Percentiles rank a stretch among this genome's conserved stretches.
These are phyloP conservation scores for Pythium graminicola DNA, from an alignment of 352 stramenopile genomes.

Conservation along the genomic window DNA sequence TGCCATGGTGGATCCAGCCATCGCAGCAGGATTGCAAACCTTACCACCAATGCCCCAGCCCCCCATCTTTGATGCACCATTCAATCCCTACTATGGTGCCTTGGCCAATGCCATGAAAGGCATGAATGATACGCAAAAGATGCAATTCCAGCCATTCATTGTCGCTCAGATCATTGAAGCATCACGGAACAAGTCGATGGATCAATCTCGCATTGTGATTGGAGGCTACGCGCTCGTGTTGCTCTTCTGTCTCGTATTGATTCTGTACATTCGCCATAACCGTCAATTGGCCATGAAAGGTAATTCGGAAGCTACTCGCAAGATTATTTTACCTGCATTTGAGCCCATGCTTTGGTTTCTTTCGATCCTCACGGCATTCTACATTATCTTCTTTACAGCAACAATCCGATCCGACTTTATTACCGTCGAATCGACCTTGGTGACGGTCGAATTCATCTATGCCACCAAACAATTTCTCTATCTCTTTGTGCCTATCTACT, in stretches of 20 bases:
- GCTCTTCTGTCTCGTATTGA: slow-evolving; percentile 24
- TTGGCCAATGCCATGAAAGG: slow-evolving; percentile 17
- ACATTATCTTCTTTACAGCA: slow-evolving; percentile 30
- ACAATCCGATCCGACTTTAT: slow-evolving; percentile 30
- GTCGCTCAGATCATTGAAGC: slow-evolving; percentile 12
- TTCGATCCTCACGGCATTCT: slow-evolving; percentile 25
- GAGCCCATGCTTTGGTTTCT: slow-evolving; percentile 63
- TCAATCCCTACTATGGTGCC: slow-evolving; percentile 21
- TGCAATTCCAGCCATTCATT: slow-evolving; percentile 17
- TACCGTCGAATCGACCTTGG: slow-evolving; percentile 8
- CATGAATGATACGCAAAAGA: slow-evolving; percentile 16
- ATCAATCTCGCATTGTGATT: slow-evolving; percentile 18
- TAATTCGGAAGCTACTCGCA: slow-evolving; percentile 39
- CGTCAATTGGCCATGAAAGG: slow-evolving; percentile 43
- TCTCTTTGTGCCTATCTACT: slow-evolving; percentile 40
- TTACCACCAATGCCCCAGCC: slow-evolving; percentile 19
- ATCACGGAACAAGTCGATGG: slow-evolving; percentile 14
- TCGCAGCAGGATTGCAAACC: slow-evolving; percentile 1
- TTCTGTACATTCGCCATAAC: slow-evolving; percentile 55
- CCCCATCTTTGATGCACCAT: slow-evolving; percentile 23
- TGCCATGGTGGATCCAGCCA: background rate
- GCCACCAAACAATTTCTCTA: slow-evolving; percentile 46
- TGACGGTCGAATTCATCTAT: slow-evolving; percentile 43
- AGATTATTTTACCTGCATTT: slow-evolving; percentile 61
- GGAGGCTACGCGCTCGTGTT: slow-evolving; percentile 12